phyloP scores from a whole-genome alignment of 805 yeast genomes.

The Cyberlindnera galapagoensis region DNA sequence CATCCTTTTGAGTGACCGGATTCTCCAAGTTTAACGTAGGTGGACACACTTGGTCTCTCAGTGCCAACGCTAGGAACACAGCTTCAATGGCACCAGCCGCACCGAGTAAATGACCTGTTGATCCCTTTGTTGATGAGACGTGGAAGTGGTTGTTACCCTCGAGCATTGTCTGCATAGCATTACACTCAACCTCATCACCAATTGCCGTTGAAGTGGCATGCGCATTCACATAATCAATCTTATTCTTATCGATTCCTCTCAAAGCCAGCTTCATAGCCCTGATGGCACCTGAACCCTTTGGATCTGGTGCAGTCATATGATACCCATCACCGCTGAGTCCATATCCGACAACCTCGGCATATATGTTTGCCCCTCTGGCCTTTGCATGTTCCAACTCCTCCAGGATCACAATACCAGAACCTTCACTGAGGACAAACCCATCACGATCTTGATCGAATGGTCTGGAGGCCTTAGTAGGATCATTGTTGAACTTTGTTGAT shows the following conservation, averaged over 20 bases:
- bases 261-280: conserved; percentile 80
- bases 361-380: conserved; percentile 55
- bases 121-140: conserved; percentile 82
- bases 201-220: conserved; percentile 92
- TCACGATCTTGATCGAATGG: conserved; percentile 77
- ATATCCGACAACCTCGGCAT: conserved; percentile 81
- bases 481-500: conserved; percentile 53
- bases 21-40: conserved; percentile 72
- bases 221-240: conserved; percentile 80
- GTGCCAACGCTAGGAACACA: conserved; percentile 66
- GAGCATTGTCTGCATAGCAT: conserved; percentile 59
- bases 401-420: conserved; percentile 73
- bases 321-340: conserved; percentile 89
- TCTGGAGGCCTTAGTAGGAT: conserved; percentile 63
- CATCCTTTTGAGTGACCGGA: conserved; percentile 44
- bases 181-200: conserved; percentile 86
- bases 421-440: conserved; percentile 94
- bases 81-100: conserved; percentile 96
- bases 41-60: conserved; percentile 55
- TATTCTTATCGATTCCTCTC: conserved; percentile 34
- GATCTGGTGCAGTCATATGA: conserved; percentile 89
- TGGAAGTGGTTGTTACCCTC: conserved; percentile 30
- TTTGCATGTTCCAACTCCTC: conserved; percentile 76
- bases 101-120: conserved; percentile 90
- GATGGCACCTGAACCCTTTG: conserved; percentile 77